Evolutionary conservation across 768 basidiomycete species (phyloP), one percentile per base, ranked within the genome.

Genomic region (Leccinellum albellum): DNA sequence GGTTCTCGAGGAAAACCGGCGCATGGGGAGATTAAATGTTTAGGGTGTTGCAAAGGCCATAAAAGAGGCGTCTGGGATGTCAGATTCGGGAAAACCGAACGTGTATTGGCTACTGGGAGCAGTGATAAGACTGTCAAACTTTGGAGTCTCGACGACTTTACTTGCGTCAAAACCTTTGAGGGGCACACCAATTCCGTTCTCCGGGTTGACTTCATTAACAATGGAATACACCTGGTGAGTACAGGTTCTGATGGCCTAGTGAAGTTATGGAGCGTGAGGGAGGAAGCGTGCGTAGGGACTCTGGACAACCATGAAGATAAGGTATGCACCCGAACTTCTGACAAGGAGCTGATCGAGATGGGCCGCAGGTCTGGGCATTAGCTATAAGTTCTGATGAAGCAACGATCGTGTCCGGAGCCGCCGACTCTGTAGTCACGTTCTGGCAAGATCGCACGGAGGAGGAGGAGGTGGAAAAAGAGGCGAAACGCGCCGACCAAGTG

Each of bases 261-360:
- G 59, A 99, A 98, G 75, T 61, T 99, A 26, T 99, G 97, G 97
- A 93, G 89, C 71, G 80, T 96, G 53, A 81, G 82, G 64, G 87
- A 91, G 51, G 97, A 98, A 68, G 85, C 90, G 64, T 98, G 95
- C 64, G 76, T 84, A 7, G 77, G 85, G 17, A 98, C 96, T 6
- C 76, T 99, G 72, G 97, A 99, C 71, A 96, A 96, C 66, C 97
- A 99, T 65, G 93, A 97, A 70, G 96, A 98, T 61, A 98, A 98
- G 82, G 95, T 90, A 58, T 20, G 85, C 53, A 28, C 9, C 51
- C 15, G 28, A 45, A 44, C 9, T 32, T 54, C 28, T 37, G 6
- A 32, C 23, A 26, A 14, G 33, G 45, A 28, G 54, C 31, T 45
- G 40, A 59, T 35, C 54, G 40, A 40, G 20, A 55, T 44, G 45